phyloP scores from a whole-genome alignment of 1,139 yeast species.

The Saccharomyces uvarum region DNA sequence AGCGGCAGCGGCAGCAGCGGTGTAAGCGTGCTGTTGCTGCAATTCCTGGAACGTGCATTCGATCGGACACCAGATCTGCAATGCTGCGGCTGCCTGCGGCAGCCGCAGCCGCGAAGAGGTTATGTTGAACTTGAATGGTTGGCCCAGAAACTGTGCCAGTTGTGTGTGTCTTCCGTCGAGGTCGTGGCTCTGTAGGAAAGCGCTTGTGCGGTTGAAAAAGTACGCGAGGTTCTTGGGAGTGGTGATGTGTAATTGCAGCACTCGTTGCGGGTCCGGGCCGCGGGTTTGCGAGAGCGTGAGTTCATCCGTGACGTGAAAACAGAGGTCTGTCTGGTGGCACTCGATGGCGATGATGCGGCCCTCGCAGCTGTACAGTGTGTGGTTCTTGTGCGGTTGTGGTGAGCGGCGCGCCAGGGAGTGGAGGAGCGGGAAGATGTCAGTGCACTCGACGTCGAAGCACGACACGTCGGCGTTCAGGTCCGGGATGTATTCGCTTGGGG shows the following conservation, averaged over 20 bases:
- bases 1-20: neutral
- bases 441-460: neutral
- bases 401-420: neutral
- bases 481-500: neutral
- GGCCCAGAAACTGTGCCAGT: slow-evolving; percentile 4
- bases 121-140: slow-evolving; percentile 8
- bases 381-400: neutral
- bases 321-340: neutral
- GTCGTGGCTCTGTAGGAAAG: neutral
- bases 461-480: slow-evolving; percentile 1
- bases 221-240: slow-evolving; percentile 8
- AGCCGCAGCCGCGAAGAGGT: slow-evolving; percentile 1
- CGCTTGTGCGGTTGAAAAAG: neutral
- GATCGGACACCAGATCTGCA: slow-evolving; percentile 21
- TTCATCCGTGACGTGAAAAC: slow-evolving; percentile 3
- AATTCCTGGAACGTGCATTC: slow-evolving; percentile 23
- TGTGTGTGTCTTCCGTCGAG: neutral
- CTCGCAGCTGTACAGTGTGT: neutral
- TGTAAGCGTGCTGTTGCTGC: neutral
- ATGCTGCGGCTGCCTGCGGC: slow-evolving; percentile 5
- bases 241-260: slow-evolving; percentile 12
- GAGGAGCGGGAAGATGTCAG: neutral
- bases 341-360: slow-evolving; percentile 9
- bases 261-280: neutral
- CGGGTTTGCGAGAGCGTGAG: neutral